Percentiles rank a stretch among this genome's conserved stretches.
Conservation (phyloP, 371 early-diverging fungal species). For the Thermomucor indicae-seudaticae region DNA sequence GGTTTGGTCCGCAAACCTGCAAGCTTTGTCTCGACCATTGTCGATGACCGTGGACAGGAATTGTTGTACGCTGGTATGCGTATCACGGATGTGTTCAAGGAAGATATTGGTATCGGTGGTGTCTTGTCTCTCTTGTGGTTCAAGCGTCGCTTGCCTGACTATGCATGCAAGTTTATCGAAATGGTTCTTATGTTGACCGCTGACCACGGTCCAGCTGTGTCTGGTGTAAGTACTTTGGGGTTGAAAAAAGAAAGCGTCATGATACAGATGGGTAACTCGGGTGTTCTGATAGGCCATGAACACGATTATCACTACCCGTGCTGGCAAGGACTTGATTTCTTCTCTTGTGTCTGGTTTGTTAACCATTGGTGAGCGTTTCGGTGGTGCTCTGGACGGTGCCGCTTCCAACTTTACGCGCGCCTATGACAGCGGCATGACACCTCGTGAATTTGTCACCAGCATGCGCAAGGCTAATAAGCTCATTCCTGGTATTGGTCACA, state of each 20-base stretch:
- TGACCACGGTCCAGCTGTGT: conserved; percentile 91
- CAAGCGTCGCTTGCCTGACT: conserved; percentile 93
- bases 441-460: conserved; percentile 86
- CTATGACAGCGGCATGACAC: conserved; percentile 85
- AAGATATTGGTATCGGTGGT: conserved; percentile 97
- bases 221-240: conserved; percentile 36
- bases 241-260: neutral
- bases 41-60: conserved; percentile 98
- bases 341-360: conserved; percentile 92
- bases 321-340: conserved; percentile 95
- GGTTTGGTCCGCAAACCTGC: conserved; percentile 99
- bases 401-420: conserved; percentile 86
- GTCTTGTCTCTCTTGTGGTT: conserved; percentile 97
- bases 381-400: conserved; percentile 97
- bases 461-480: conserved; percentile 91
- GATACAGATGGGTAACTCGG: neutral
- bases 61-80: conserved; percentile 97
- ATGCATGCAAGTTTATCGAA: conserved; percentile 96
- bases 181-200: conserved; percentile 99
- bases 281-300: conserved; percentile 77
- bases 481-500: conserved; percentile 97
- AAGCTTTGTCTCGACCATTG: conserved; percentile 96
- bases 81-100: conserved; percentile 96
- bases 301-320: conserved; percentile 98
- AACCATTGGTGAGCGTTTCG: conserved; percentile 96